Percentiles rank a stretch among this genome's conserved stretches.
phyloP scores from a whole-genome alignment of 768 basidiomycete species.

The Tremella mesenterica region DNA sequence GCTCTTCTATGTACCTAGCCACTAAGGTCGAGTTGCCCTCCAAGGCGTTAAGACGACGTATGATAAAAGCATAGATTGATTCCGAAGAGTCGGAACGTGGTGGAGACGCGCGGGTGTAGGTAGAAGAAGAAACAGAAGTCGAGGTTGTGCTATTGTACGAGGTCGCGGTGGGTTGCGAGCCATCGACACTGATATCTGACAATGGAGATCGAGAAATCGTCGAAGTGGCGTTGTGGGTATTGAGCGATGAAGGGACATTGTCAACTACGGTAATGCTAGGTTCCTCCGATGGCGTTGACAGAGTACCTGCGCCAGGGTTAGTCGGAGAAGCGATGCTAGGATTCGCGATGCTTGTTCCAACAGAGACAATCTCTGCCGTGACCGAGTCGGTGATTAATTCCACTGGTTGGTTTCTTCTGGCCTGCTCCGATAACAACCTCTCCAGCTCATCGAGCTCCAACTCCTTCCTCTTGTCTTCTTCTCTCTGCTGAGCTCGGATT shows the following conservation, averaged over 20 bases:
- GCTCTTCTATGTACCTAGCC: conserved; percentile 79
- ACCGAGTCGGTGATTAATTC: neutral
- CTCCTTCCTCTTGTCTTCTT: conserved; percentile 17
- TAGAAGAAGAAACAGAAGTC: conserved; percentile 3
- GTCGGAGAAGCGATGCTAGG: neutral
- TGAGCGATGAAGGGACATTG: too few species aligned
- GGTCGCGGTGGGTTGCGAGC: neutral
- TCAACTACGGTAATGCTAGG: too few species aligned
- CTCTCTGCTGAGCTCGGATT: conserved; percentile 9
- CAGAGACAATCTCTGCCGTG: neutral
- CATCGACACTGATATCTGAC: too few species aligned
- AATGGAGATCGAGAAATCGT: too few species aligned
- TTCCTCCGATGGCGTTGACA: neutral
- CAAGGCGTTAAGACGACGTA: conserved; percentile 76
- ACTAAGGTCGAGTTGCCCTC: conserved; percentile 83
- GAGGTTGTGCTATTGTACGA: too few species aligned
- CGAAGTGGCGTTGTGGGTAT: too few species aligned
- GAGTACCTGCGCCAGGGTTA: neutral
- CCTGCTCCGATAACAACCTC: conserved; percentile 24
- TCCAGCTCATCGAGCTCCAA: conserved; percentile 27
- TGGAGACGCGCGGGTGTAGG: conserved; percentile 10
- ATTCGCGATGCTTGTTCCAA: neutral
- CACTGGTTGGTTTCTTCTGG: conserved; percentile 4
- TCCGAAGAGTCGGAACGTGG: conserved; percentile 49
- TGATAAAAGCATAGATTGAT: conserved; percentile 91